Conservation (phyloP, 208 protist genomes). For the Trichomonas vaginalis region DNA sequence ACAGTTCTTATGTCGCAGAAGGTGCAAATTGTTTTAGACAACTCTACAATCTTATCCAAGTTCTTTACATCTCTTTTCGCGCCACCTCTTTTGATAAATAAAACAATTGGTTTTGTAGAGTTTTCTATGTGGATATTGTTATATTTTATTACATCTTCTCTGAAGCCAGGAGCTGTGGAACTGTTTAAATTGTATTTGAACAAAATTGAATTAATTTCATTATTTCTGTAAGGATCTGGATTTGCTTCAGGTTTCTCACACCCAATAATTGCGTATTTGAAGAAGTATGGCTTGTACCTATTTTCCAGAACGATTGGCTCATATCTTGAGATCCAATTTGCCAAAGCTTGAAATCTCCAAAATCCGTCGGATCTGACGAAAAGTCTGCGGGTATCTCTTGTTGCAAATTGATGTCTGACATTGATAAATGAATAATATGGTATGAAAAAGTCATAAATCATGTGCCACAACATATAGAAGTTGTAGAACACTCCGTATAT, state of each 20-base stretch:
- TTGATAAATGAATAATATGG: neutral
- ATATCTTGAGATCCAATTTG: neutral
- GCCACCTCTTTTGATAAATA: neutral
- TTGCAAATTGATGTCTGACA: neutral
- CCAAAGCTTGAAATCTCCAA: neutral
- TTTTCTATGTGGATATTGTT: neutral
- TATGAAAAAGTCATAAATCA: neutral
- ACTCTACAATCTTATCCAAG: neutral
- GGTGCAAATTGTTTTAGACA: neutral
- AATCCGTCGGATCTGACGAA: neutral
- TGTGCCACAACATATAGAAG: neutral
- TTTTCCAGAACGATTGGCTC: neutral
- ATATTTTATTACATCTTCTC: neutral
- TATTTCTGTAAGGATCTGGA: neutral
- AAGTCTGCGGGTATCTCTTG: no score
- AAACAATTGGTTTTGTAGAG: neutral
- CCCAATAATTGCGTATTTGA: neutral
- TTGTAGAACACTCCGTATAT: neutral
- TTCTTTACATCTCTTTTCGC: neutral
- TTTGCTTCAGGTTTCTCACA: neutral
- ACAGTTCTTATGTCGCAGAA: neutral
- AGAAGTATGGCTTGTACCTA: neutral
- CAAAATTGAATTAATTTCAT: neutral
- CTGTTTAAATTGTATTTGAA: neutral
- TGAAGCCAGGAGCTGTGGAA: neutral